Percentiles rank a stretch among this genome's conserved stretches.
These are phyloP conservation scores for Aspergillus sp. DNA, from an alignment of 2,329 filamentous ascomycete genomes.

Conservation along the genomic window DNA sequence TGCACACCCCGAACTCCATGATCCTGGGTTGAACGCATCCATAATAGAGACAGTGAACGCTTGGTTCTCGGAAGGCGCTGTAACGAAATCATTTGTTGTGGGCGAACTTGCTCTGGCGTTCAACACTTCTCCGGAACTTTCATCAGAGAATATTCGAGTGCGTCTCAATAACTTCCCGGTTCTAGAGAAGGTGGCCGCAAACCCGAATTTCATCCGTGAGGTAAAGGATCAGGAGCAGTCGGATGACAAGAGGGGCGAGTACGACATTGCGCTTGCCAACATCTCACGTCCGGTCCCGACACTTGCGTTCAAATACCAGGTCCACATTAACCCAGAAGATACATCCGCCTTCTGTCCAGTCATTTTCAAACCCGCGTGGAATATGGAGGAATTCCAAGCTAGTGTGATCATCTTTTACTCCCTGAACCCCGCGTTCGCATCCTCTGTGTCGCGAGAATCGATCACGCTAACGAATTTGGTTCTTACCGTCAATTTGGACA, in stretches of 20 bases:
- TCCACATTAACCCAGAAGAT: conserved; percentile 66
- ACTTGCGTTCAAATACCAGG: conserved; percentile 88
- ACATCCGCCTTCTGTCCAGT: conserved; percentile 67
- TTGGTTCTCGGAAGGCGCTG: conserved; percentile 70
- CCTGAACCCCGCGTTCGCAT: conserved; percentile 69
- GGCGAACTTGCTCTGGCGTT: conserved; percentile 90
- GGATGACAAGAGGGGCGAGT: conserved; percentile 69
- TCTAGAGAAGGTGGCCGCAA: conserved; percentile 91
- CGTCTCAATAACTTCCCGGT: conserved; percentile 82
- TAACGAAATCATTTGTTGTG: conserved; percentile 71
- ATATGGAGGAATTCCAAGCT: conserved; percentile 79
- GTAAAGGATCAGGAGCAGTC: conserved; percentile 43
- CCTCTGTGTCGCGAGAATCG: conserved; percentile 42
- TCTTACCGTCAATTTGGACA: conserved; percentile 56
- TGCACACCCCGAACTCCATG: conserved; percentile 78
- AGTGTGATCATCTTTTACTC: conserved; percentile 82
- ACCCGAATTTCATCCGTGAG: conserved; percentile 84
- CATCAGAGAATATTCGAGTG: conserved; percentile 61
- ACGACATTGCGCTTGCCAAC: conserved; percentile 70
- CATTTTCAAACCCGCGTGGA: conserved; percentile 74
- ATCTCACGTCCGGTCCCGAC: conserved; percentile 64
- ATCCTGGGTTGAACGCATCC: conserved; percentile 79
- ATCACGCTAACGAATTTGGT: conserved; percentile 74
- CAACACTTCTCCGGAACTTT: conserved; percentile 49
- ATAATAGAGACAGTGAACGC: conserved; percentile 90